Base-by-base conservation (phyloP, 805 yeast genomes). In the Osmozyma mogii region DNA sequence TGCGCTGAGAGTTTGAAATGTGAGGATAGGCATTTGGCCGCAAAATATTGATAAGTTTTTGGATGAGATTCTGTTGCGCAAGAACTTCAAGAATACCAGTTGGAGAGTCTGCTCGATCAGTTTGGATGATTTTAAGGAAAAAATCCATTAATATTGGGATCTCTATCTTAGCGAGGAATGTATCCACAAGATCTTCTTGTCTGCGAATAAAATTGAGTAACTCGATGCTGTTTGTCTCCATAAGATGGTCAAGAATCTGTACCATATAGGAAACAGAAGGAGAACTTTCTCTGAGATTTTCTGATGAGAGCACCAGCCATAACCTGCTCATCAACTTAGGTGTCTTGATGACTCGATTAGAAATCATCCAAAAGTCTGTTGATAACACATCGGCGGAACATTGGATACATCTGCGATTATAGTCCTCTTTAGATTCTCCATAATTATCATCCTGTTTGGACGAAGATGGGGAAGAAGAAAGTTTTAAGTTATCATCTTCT, bases 91-190 rank as follows among this genome's bases (percentile, higher is more conserved):
- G 74, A 13, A 92, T 76, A 7, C 95, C 96, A 1, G 95, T 84
- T 11, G 95, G 84, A 27, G 74, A 65, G 43, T 85, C 95, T 2
- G 89, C 81, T 54, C 84, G 88, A 58, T 92, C 98, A 0, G 96
- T 84, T 28, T 94, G 87, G 17, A 92, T 83, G 13, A 92, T 78
- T 51, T 89, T 82, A 33, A 92, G 63, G 34, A 92, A 59, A 45
- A 89, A 84, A 56, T 92, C 98, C 88, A 89, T 88, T 35, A 92
- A 57, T 28, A 95, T 87, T 3, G 97, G 96, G 35, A 88, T 84
- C 45, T 87, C 96, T 35, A 92, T 75, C 55, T 89, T 95, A 31
- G 69, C 70, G 55, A 89, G 63, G 51, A 89, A 85, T 37, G 84
- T 70, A 44, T 79, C 84, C 20, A 87, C 95, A 36, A 92, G 61